These are phyloP conservation scores for Pholiota conissans DNA, from an alignment of 768 basidiomycete species.

Conservation along the genomic window DNA sequence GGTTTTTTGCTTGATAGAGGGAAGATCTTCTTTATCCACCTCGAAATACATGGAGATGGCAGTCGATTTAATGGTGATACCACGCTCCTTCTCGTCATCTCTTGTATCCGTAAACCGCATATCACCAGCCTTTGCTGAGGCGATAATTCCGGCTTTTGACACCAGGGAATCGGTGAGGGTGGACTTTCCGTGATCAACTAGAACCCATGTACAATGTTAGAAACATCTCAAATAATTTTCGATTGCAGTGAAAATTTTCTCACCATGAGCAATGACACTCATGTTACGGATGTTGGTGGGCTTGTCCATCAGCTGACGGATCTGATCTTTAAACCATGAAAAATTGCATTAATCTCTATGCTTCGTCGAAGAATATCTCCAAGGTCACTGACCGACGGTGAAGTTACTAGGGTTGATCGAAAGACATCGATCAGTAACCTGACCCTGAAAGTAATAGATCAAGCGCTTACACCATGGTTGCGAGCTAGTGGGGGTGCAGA, in stretches of 20 bases:
- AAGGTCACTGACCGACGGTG: constrained; percentile 68
- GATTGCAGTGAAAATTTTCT: constrained; percentile 25
- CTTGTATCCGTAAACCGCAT: constrained; percentile 97
- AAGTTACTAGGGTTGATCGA: constrained; percentile 66
- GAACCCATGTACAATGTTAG: constrained; percentile 6
- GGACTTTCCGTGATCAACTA: constrained; percentile 99
- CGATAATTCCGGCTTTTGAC: constrained; percentile 99
- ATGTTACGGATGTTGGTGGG: constrained; percentile 94
- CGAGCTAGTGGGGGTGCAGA: constrained; percentile 42
- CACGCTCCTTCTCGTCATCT: constrained; percentile 98
- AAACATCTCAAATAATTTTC: background rate
- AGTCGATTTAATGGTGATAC: constrained; percentile 99
- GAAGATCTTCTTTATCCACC: constrained; percentile 85
- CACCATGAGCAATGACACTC: constrained; percentile 92
- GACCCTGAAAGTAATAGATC: constrained; percentile 5
- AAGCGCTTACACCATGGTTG: constrained; percentile 79
- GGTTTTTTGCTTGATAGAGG: constrained; percentile 91
- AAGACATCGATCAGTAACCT: constrained; percentile 30
- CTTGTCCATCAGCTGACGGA: constrained; percentile 84
- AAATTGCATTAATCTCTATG: constrained; percentile 12
- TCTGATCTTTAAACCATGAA: constrained; percentile 61
- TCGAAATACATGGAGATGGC: constrained; percentile 99
- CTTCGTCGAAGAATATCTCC: background rate
- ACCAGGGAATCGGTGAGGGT: constrained; percentile 98
- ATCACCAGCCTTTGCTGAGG: constrained; percentile 90